Evolutionary conservation across 441 rosid genomes (phyloP).

Genomic region (Daphne laureola): DNA sequence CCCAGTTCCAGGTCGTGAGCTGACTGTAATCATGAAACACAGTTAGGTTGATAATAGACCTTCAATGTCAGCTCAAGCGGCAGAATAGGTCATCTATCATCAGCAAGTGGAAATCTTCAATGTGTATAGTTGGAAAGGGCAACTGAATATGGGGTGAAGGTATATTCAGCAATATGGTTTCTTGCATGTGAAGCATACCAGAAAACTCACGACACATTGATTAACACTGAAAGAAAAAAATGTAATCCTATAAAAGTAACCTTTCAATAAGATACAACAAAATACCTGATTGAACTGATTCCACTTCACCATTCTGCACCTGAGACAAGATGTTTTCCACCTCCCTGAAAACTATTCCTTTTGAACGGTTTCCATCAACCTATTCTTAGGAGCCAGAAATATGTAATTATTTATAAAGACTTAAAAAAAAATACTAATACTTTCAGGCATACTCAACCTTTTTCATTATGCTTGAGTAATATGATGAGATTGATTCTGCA

Average conservation of each 20-base stretch:
- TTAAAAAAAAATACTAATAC: slow-evolving; percentile 1
- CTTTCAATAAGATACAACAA: slow-evolving; percentile 21
- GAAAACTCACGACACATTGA: no score
- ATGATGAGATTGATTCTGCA: slow-evolving; percentile 53
- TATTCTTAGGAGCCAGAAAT: slow-evolving; percentile 20
- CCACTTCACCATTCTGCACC: slow-evolving; percentile 32
- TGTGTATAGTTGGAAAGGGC: no score
- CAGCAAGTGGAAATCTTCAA: no score
- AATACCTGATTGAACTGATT: slow-evolving; percentile 36
- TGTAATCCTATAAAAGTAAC: slow-evolving; percentile 4
- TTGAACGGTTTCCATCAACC: slow-evolving; percentile 74
- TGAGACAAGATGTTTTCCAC: slow-evolving; percentile 50
- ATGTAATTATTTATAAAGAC: slow-evolving; percentile 5
- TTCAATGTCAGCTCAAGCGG: not conserved
- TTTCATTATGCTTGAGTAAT: slow-evolving; percentile 48
- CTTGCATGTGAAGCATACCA: no score
- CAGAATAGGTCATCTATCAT: no score
- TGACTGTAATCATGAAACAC: slow-evolving; percentile 24
- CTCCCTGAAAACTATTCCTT: slow-evolving; percentile 58
- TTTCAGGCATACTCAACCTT: slow-evolving; percentile 34
- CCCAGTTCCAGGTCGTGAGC: slow-evolving; percentile 23
- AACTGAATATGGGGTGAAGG: no score
- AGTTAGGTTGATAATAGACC: slow-evolving; percentile 10
- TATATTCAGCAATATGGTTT: no score
- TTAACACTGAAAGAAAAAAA: no score